Base-by-base conservation (phyloP, 1,284 basidiomycete genomes). In the Apiotrichum sp. region DNA sequence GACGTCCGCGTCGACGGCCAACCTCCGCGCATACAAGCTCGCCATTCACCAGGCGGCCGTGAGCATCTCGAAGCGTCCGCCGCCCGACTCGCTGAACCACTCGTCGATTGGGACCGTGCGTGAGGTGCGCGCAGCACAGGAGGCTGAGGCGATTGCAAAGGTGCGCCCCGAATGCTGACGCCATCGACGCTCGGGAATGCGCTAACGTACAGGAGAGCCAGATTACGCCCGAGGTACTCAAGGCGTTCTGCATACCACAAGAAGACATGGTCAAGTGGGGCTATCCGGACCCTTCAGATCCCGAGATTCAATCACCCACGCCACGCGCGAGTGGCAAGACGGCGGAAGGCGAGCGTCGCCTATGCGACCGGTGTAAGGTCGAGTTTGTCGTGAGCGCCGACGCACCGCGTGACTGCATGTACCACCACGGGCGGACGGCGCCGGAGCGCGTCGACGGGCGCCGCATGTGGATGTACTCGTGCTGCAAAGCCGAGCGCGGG, bases 81-180 rank as follows among this genome's bases (percentile, higher is more conserved):
- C 78, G 3, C 89, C 91, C 1, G 81, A 82, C 48, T 78, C 79
- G 1, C 65, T 81, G 22, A 78, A 80, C 1, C 86, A 91, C 67
- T 79, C 83, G 0, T 92, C 89, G 3, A 83, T 93, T 32, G 92
- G 93, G 3, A 93, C 90, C 0, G 83, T 90, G 54, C 81, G 76
- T 9, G 84, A 89, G 13, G 76, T 88, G 35, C 76, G 78, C 9
- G 78, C 79, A 11, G 84, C 85, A 14, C 75, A 75, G 35, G 85
- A 86, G 62, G 78, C 80, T 8, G 81, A 80, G 40, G 86, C 85
- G 59, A 78, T 82, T 32, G 73, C 85, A 3, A 72, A 82, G 35
- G 47, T 48, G 16, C 34, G 46, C 11, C 40, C 40, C 40, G 8
- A 13, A 22, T 22, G 22, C 22, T 47, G 46, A 47, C 46, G 22